These are phyloP conservation scores for Passiflora organensis DNA, from an alignment of 345 rosid genomes.

Conservation along the genomic window DNA sequence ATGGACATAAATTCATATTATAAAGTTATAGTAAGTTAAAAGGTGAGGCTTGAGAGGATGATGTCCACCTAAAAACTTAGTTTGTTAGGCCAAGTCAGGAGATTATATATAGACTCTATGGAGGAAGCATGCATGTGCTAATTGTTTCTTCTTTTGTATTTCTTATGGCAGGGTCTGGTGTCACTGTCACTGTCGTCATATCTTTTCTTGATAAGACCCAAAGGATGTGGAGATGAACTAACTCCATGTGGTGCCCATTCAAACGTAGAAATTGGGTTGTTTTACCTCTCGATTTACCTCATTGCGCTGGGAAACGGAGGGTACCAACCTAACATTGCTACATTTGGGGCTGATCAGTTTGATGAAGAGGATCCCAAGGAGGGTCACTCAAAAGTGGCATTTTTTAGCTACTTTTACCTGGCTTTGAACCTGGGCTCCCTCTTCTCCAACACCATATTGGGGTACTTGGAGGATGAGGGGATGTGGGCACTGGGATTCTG, in stretches of 20 bases:
- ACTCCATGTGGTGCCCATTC: slow-evolving; percentile 76
- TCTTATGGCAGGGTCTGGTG: slow-evolving; percentile 60
- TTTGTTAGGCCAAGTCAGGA: too few species aligned
- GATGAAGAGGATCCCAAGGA: slow-evolving; percentile 87
- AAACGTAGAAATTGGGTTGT: slow-evolving; percentile 50
- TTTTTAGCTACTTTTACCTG: slow-evolving; percentile 96
- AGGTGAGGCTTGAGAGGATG: too few species aligned
- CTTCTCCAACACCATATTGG: slow-evolving; percentile 86
- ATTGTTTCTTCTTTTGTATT: neutral
- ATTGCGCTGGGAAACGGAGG: slow-evolving; percentile 94
- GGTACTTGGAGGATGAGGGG: slow-evolving; percentile 91
- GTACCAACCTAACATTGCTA: slow-evolving; percentile 94
- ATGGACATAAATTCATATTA: too few species aligned
- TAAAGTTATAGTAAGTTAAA: too few species aligned
- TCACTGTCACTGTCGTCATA: slow-evolving; percentile 68
- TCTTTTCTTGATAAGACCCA: slow-evolving; percentile 70
- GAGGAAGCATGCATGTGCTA: neutral
- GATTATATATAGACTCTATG: too few species aligned
- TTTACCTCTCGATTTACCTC: slow-evolving; percentile 86
- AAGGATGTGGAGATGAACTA: slow-evolving; percentile 67
- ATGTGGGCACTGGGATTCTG: slow-evolving; percentile 95
- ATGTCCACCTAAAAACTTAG: too few species aligned
- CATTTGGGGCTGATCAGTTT: slow-evolving; percentile 96
- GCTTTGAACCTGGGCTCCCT: slow-evolving; percentile 91
- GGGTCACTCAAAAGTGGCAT: slow-evolving; percentile 77